Conservation (phyloP, 2,329 filamentous ascomycete genomes). For the Penicillium frequentans region DNA sequence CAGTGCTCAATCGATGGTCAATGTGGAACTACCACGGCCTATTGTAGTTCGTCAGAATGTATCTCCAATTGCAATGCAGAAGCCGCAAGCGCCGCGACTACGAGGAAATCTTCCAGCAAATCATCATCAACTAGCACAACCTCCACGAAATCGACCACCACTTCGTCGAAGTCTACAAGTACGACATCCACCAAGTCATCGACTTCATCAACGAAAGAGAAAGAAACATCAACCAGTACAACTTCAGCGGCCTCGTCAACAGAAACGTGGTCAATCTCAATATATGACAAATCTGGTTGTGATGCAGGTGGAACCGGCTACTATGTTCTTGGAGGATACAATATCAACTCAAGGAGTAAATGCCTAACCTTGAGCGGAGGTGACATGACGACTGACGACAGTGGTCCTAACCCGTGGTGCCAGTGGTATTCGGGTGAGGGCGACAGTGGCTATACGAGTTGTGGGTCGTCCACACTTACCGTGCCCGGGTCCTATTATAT, state of each 20-base stretch:
- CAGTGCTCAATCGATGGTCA: neutral
- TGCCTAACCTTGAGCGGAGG: conserved; percentile 5
- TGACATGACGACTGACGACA: neutral
- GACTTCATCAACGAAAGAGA: neutral
- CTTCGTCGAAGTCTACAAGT: neutral
- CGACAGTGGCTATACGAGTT: neutral
- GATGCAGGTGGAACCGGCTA: conserved; percentile 7
- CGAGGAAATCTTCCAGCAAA: neutral
- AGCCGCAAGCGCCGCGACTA: neutral
- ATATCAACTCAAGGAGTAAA: neutral
- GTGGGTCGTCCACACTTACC: conserved; percentile 1
- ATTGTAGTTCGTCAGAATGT: neutral
- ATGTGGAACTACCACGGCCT: neutral
- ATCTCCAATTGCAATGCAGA: neutral
- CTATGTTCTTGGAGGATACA: conserved; percentile 10
- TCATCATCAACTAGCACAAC: neutral
- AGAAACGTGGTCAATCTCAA: conserved; percentile 1
- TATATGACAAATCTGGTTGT: conserved; percentile 11
- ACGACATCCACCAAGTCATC: neutral
- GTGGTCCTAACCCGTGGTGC: neutral
- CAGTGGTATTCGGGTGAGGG: conserved; percentile 1
- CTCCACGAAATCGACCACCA: neutral
- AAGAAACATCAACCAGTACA: neutral
- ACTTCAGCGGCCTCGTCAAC: neutral
- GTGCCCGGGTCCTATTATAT: conserved; percentile 9